Conservation (phyloP, 441 rosid species). For the Erodium trifolium region DNA sequence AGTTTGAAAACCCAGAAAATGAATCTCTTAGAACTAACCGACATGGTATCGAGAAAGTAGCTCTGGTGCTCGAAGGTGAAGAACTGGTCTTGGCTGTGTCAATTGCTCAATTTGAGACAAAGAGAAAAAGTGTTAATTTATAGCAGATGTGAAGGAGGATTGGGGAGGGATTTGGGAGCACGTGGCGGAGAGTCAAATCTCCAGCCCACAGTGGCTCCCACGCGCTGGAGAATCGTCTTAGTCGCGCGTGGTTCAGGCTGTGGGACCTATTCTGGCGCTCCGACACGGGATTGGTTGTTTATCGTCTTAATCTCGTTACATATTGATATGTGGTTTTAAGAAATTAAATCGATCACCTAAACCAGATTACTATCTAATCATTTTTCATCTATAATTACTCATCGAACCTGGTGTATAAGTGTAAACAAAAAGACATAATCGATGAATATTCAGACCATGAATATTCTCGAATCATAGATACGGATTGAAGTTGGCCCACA, state of each 20-base stretch:
- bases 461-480: too few species aligned
- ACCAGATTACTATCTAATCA: too few species aligned
- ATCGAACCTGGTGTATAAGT: too few species aligned
- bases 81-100: background rate
- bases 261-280: background rate
- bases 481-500: too few species aligned
- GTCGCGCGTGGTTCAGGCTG: background rate
- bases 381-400: too few species aligned
- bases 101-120: background rate
- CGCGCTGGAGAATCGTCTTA: background rate
- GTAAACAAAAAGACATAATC: too few species aligned
- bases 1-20: background rate
- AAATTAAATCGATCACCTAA: too few species aligned
- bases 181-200: background rate
- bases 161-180: background rate
- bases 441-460: too few species aligned
- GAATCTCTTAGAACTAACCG: background rate
- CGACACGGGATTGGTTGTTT: constrained; percentile 3
- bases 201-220: background rate
- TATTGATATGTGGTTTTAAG: too few species aligned
- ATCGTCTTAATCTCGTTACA: background rate
- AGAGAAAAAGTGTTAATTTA: background rate
- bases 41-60: constrained; percentile 3
- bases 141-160: background rate
- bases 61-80: background rate